Conservation (phyloP, 1,284 basidiomycete species). For the Boletus sp. region DNA sequence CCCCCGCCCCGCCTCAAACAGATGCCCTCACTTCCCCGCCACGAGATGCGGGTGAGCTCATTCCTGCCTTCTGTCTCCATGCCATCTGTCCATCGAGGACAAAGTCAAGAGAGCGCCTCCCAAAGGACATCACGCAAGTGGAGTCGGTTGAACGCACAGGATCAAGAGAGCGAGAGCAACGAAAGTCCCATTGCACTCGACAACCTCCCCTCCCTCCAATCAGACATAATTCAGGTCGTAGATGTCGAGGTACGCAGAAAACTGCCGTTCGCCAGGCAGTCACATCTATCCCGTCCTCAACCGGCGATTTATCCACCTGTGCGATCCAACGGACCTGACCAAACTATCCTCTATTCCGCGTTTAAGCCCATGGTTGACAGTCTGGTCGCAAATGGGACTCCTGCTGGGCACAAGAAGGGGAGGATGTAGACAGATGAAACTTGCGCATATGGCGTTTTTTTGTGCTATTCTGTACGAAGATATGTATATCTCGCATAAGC, state of each 20-base stretch:
- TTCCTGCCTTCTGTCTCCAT: conserved; percentile 15
- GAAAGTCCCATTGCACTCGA: conserved; percentile 17
- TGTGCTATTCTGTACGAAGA: background rate
- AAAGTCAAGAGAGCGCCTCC: conserved; percentile 13
- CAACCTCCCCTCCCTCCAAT: conserved; percentile 21
- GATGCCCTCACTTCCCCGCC: conserved; percentile 20
- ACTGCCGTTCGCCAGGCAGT: background rate
- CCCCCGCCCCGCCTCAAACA: conserved; percentile 17
- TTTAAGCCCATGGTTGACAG: conserved; percentile 27
- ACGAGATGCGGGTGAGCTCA: background rate
- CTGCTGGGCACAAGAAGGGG: background rate
- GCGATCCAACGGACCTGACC: conserved; percentile 8
- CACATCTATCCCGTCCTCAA: conserved; percentile 26
- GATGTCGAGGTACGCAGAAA: conserved; percentile 20
- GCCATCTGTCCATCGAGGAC: conserved; percentile 9
- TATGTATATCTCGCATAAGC: background rate
- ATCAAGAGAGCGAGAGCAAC: conserved; percentile 16
- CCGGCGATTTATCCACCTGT: conserved; percentile 14
- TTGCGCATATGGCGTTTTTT: background rate
- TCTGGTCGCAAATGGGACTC: conserved; percentile 17
- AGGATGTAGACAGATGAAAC: conserved; percentile 4
- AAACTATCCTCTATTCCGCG: conserved; percentile 23
- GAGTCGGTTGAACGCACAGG: conserved; percentile 30
- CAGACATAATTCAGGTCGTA: too few relatives aligned
- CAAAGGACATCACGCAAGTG: conserved; percentile 28